These are phyloP conservation scores for Globisporangium alternatum DNA, from an alignment of 352 stramenopile species.

Conservation along the genomic window DNA sequence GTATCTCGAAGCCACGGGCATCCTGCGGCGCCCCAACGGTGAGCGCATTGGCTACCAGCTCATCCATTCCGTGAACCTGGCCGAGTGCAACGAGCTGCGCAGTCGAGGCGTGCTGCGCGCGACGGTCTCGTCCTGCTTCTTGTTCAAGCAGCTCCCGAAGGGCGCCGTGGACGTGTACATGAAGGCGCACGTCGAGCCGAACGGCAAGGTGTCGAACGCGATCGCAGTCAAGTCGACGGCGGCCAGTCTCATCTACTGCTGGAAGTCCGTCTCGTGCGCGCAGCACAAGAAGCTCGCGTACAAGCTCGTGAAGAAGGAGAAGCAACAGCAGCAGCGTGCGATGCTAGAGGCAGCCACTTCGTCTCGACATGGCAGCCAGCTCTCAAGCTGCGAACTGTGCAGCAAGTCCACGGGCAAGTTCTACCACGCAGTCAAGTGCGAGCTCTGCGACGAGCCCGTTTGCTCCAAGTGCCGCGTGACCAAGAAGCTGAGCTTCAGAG, in stretches of 20 bases:
- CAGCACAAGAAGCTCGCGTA: conserved; percentile 37
- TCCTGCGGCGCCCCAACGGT: conserved; percentile 29
- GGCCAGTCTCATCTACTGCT: conserved; percentile 27
- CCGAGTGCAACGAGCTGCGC: conserved; percentile 28
- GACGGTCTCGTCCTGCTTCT: conserved; percentile 33
- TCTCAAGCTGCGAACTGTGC: conserved; percentile 13
- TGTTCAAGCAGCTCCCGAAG: conserved; percentile 32
- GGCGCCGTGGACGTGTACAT: conserved; percentile 29
- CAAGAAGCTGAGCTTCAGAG: conserved; percentile 11
- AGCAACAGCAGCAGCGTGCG: background rate
- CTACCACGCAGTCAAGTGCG: conserved; percentile 14
- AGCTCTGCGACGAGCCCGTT: conserved; percentile 11
- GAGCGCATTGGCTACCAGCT: conserved; percentile 53
- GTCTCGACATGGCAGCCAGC: conserved; percentile 2
- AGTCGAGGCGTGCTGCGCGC: conserved; percentile 34
- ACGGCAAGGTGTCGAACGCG: conserved; percentile 18
- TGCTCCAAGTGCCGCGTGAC: conserved; percentile 16
- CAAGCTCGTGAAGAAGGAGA: conserved; percentile 9
- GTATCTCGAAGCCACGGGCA: conserved; percentile 23
- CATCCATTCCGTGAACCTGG: conserved; percentile 44
- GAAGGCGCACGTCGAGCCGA: conserved; percentile 22
- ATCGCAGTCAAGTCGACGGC: conserved; percentile 23
- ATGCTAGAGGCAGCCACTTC: background rate
- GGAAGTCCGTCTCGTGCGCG: conserved; percentile 28
- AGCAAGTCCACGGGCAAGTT: conserved; percentile 10